A percentile compares a stretch with the other conserved stretches of the same genome.
phyloP scores from a whole-genome alignment of 2,329 filamentous ascomycete species.

The Blastomyces gilchristii region DNA sequence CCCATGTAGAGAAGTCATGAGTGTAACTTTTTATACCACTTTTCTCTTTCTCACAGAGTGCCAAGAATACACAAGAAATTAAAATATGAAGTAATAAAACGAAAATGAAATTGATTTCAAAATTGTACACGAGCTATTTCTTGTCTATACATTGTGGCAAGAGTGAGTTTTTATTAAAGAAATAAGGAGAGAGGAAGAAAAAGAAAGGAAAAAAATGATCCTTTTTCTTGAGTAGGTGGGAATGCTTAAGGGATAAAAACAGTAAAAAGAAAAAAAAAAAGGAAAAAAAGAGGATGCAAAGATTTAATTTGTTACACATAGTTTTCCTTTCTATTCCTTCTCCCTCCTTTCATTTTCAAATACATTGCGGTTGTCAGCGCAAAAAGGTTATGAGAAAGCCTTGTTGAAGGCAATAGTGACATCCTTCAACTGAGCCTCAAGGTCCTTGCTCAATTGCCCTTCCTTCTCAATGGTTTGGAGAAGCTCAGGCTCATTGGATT shows the following conservation, averaged over 20 bases:
- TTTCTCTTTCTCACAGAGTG: not conserved
- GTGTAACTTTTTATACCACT: no score
- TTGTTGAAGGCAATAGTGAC: slow-evolving; percentile 75
- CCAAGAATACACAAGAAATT: slow-evolving; percentile 8
- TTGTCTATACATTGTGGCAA: slow-evolving; percentile 13
- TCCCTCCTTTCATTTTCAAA: slow-evolving; percentile 6
- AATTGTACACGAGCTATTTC: slow-evolving; percentile 18
- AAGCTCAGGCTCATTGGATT: slow-evolving; percentile 77
- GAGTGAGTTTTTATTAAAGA: not conserved
- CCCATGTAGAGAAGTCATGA: no score
- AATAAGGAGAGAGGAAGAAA: slow-evolving; percentile 6
- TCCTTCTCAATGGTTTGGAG: slow-evolving; percentile 86
- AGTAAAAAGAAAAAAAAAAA: not conserved
- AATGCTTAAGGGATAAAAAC: not conserved
- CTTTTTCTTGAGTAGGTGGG: not conserved
- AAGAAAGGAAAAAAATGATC: not conserved
- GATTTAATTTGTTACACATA: not conserved
- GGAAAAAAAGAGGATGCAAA: not conserved
- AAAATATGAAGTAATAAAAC: slow-evolving; percentile 6
- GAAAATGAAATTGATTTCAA: slow-evolving; percentile 12
- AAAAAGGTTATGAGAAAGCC: slow-evolving; percentile 56
- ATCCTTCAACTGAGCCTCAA: slow-evolving; percentile 56
- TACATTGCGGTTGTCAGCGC: not conserved
- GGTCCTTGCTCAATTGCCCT: slow-evolving; percentile 89
- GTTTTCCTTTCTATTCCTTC: not conserved